A percentile compares a stretch with the other conserved stretches of the same genome.
phyloP scores from a whole-genome alignment of 2,329 filamentous ascomycete species.

The Aspergillus tamarii region DNA sequence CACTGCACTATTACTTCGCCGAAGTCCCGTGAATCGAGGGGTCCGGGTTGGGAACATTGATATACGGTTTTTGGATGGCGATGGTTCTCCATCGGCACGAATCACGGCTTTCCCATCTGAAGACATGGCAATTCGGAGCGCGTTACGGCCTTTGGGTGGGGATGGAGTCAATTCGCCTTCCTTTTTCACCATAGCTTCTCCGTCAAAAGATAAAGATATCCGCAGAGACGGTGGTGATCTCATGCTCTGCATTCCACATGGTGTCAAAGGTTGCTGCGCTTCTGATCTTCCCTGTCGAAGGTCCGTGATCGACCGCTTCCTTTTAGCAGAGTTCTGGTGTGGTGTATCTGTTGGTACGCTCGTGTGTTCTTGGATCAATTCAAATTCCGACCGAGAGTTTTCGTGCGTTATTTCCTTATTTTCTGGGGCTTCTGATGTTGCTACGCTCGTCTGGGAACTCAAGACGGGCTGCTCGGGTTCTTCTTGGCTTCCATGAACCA shows the following conservation, averaged over 20 bases:
- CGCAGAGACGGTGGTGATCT: constrained; percentile 44
- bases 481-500: constrained; percentile 31
- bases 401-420: constrained; percentile 28
- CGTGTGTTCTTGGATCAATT: constrained; percentile 18
- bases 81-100: constrained; percentile 70
- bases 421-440: constrained; percentile 28
- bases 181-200: constrained; percentile 42
- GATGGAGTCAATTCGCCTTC: constrained; percentile 45
- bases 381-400: constrained; percentile 22
- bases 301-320: constrained; percentile 40
- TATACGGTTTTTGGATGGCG: constrained; percentile 60
- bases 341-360: constrained; percentile 23
- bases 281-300: constrained; percentile 22
- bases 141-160: constrained; percentile 45
- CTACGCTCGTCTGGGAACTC: constrained; percentile 38
- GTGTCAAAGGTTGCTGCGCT: constrained; percentile 18
- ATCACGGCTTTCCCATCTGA: constrained; percentile 90
- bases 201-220: constrained; percentile 46
- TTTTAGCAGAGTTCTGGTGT: constrained; percentile 28
- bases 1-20: constrained; percentile 72
- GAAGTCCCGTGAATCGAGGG: constrained; percentile 58
- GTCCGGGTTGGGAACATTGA: constrained; percentile 52
- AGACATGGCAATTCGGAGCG: constrained; percentile 78
- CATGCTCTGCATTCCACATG: constrained; percentile 23
- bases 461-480: constrained; percentile 27